Base-by-base conservation (phyloP, 106 monocot species). In the Ottelia alismoides region DNA sequence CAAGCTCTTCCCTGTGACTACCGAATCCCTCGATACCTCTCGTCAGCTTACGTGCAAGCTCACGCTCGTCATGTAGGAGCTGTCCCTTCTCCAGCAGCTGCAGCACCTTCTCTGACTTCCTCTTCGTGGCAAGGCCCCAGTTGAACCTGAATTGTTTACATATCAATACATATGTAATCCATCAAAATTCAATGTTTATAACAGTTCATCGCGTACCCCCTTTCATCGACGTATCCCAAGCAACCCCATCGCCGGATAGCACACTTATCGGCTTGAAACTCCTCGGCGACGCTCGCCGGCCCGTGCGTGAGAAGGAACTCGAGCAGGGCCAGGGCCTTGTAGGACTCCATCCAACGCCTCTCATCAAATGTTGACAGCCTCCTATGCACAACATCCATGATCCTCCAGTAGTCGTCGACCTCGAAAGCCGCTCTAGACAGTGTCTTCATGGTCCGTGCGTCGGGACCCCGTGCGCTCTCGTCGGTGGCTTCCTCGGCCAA, bases 241-340 rank as follows among this genome's bases (percentile, higher is more conserved):
- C 16, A 23, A 4, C 51, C 40, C 63, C 76, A 52, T 25, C 67
- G 51, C 30, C 69, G 43, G 20, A 87, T 74, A 18, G 62, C 69
- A 11, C 47, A 63, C 51, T 4, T 52, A 12, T 79, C 76, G 45
- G 58, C 49, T 60, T 76, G 70, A 31, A 92, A 86, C 58, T 92
- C 92, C 11, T 77, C 69, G 0, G 82, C 70, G 16, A 79, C 52
- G 60, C 82, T 92, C 40, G 60, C 71, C 0, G 86, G 86, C 14
- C 86, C 92, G 54, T 86, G 92, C 4, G 72, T 79, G 2, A 92
- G 61, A 12, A 92, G 76, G 56, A 82, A 76, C 48, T 92, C 92
- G 22, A 92, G 71, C 31, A 92, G 59, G 18, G 80, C 46, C 65
- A 86, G 45, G 40, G 82, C 65, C 19, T 83, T 72, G 71, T 86